Percentiles rank a stretch among this genome's conserved stretches.
phyloP scores from a whole-genome alignment of 2,329 filamentous ascomycete species.

The Triangularia verruculosa region DNA sequence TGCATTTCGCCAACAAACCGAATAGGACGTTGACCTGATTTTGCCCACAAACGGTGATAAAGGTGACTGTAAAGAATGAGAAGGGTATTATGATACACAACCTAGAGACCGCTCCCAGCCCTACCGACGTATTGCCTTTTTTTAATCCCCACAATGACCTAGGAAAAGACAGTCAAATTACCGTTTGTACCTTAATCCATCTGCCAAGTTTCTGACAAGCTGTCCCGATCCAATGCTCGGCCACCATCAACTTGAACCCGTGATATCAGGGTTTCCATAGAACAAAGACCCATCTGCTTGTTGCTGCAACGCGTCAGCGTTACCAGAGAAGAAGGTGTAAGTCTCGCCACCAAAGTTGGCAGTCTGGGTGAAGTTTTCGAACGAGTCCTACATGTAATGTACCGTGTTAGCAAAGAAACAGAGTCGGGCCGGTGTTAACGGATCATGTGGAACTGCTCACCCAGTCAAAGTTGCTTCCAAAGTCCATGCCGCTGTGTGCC shows the following conservation, averaged over 20 bases:
- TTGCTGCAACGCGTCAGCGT: slow-evolving; percentile 16
- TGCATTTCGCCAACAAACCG: neutral
- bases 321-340: slow-evolving; percentile 50
- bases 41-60: neutral
- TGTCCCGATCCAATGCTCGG: neutral
- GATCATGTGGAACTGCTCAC: slow-evolving; percentile 38
- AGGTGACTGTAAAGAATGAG: neutral
- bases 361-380: slow-evolving; percentile 57
- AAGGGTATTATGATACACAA: slow-evolving; percentile 11
- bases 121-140: neutral
- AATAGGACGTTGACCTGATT: neutral
- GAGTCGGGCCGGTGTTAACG: neutral
- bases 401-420: slow-evolving; percentile 25
- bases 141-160: neutral
- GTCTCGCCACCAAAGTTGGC: slow-evolving; percentile 53
- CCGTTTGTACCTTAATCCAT: neutral
- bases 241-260: slow-evolving; percentile 11
- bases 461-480: slow-evolving; percentile 57
- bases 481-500: slow-evolving; percentile 40
- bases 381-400: slow-evolving; percentile 43
- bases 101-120: neutral
- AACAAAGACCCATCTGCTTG: slow-evolving; percentile 16
- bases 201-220: too few relatives aligned
- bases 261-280: slow-evolving; percentile 16
- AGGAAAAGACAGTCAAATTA: neutral